phyloP scores from a whole-genome alignment of 306 rosid species.

The Dryas drummondii region DNA sequence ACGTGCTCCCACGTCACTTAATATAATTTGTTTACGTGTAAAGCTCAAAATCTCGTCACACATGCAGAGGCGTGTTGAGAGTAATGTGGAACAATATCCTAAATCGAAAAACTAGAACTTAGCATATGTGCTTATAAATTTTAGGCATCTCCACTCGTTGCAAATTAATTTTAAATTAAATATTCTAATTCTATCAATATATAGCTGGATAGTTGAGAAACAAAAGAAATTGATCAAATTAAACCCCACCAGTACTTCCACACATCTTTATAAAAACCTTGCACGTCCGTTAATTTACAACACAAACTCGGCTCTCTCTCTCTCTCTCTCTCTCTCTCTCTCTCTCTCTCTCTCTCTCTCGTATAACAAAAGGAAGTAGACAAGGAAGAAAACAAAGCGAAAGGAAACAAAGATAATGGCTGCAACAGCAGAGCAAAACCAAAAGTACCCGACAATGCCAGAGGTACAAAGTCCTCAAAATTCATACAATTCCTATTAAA shows the following conservation, averaged over 20 bases:
- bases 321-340: slow-evolving; percentile 9
- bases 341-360: slow-evolving; percentile 21
- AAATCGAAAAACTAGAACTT: too few species aligned
- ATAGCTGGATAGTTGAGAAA: neutral
- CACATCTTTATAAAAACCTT: slow-evolving; percentile 32
- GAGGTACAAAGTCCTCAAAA: slow-evolving; percentile 47
- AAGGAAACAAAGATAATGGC: slow-evolving; percentile 31
- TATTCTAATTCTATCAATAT: too few species aligned
- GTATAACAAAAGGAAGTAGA: slow-evolving; percentile 3
- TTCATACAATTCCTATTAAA: neutral
- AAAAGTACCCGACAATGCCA: slow-evolving; percentile 48
- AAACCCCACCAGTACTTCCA: slow-evolving; percentile 19
- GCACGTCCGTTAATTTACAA: slow-evolving; percentile 14
- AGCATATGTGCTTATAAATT: too few species aligned
- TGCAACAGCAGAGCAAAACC: slow-evolving; percentile 34
- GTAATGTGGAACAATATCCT: too few species aligned
- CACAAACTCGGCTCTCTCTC: slow-evolving; percentile 13
- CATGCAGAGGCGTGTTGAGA: too few species aligned
- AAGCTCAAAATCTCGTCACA: too few species aligned
- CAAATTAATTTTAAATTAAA: too few species aligned
- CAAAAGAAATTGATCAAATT: slow-evolving; percentile 2
- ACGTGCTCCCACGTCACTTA: too few species aligned
- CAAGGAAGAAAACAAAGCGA: slow-evolving; percentile 14
- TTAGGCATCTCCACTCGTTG: too few species aligned
- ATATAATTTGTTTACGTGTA: too few species aligned